Base-by-base conservation (phyloP, 768 basidiomycete species). In the Lentinula sp. region DNA sequence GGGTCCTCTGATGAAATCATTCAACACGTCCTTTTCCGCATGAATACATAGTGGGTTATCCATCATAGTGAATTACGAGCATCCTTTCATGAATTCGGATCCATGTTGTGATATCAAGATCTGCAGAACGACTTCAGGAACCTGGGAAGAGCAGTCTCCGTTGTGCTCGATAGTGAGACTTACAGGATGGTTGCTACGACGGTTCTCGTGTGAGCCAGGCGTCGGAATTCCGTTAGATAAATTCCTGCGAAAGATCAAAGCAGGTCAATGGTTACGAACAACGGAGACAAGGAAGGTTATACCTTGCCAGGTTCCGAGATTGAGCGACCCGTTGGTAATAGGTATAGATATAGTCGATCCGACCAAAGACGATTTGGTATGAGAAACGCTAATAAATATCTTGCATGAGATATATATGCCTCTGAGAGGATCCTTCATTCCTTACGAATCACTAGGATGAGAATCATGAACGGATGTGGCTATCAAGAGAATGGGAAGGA, bases 261-360 rank as follows among this genome's bases (percentile, higher is more conserved):
- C 23, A 23, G 16, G 16, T 59, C 23, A 20, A n/a, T 15, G 15
- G 7, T 16, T 15, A 37, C 32, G 32, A 48, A 37, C 49, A 20
- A 18, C 45, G 6, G 61, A 60, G 55, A 52, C 1, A 52, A 42
- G 16, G 23, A 48, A 20, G n/a, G 23, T 67, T 72, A 53, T 39
- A 84, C 92, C 94, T 81, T 97, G 95, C 95, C 95, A 97, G 23
- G 91, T 95, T 10, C 95, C 95, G 54, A 97, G 75, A 63, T 88
- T 91, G 65, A 96, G 75, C 51, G 79, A 75, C 6, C 85, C 91
- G 61, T 88, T 81, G 2, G 90, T 89, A 65, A 98, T 92, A 3
- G 95, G 95, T 43, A 98, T 69, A 12, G 87, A 85, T 61, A 97
- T 79, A 0, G 91, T 87, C 18, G 89, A 80, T 18, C 95, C 95